Evolutionary conservation across 2,329 filamentous ascomycete species (phyloP).

Genomic region (Cercospora janseana): DNA sequence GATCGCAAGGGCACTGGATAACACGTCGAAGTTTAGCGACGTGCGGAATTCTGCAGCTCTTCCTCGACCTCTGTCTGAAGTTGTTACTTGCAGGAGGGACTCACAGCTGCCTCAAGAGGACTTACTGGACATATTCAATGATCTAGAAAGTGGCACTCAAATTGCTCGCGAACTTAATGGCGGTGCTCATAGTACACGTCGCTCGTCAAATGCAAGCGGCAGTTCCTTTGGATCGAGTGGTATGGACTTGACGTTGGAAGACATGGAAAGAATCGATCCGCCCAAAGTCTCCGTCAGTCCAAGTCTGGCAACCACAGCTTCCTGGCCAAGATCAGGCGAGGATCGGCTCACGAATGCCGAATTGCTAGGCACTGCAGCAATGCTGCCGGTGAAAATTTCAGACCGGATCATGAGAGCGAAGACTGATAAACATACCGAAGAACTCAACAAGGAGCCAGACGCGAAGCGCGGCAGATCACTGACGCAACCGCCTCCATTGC

Average conservation of each 20-base stretch:
- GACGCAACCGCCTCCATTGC: slow-evolving; percentile 15
- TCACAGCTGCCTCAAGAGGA: slow-evolving; percentile 20
- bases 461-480: too few species aligned
- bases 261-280: slow-evolving; percentile 40
- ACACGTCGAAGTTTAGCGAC: too few species aligned
- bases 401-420: too few species aligned
- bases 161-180: slow-evolving; percentile 45
- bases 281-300: slow-evolving; percentile 14
- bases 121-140: slow-evolving; percentile 35
- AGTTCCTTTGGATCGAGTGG: slow-evolving; percentile 42
- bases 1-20: slow-evolving; percentile 44
- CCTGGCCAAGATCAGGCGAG: background rate
- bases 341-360: background rate
- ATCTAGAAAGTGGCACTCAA: slow-evolving; percentile 48
- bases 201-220: slow-evolving; percentile 13
- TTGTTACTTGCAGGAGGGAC: background rate
- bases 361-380: too few species aligned
- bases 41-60: background rate
- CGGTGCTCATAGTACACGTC: slow-evolving; percentile 16
- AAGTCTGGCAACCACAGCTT: slow-evolving; percentile 2
- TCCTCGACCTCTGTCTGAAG: background rate
- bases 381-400: too few species aligned
- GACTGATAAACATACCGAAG: too few species aligned
- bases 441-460: too few species aligned
- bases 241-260: slow-evolving; percentile 43